Percentiles rank a stretch among this genome's conserved stretches.
These are phyloP conservation scores for Sarcodon sp. DNA, from an alignment of 768 basidiomycete genomes.

Conservation along the genomic window DNA sequence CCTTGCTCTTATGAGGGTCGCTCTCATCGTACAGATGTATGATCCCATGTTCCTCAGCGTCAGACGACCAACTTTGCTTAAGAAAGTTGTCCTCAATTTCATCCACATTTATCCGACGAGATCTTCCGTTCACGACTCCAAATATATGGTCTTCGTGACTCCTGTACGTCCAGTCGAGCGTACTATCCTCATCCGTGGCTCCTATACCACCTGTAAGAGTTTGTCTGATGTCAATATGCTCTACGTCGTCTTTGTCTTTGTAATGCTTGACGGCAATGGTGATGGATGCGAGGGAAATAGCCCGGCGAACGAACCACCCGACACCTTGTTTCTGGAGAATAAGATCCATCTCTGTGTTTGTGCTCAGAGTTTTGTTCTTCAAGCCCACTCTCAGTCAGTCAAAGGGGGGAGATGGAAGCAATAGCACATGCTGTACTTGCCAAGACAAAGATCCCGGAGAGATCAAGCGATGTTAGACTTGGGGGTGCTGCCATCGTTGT, in stretches of 20 bases:
- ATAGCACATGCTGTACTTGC: background rate
- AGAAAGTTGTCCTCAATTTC: background rate
- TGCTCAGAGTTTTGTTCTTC: background rate
- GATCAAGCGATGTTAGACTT: background rate
- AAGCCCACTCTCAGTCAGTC: background rate
- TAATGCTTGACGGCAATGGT: background rate
- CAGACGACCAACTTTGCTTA: background rate
- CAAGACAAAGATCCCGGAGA: background rate
- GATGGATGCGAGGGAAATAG: background rate
- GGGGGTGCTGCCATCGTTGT: background rate
- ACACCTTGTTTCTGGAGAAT: background rate
- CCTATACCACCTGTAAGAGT: background rate
- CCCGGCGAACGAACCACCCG: background rate
- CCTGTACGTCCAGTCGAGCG: background rate
- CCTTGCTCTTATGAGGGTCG: background rate
- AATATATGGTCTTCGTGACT: background rate
- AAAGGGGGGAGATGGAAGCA: background rate
- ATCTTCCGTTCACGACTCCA: background rate
- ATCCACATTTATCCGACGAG: background rate
- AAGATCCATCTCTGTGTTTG: background rate
- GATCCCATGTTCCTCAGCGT: background rate
- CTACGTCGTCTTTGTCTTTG: background rate
- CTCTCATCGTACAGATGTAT: background rate
- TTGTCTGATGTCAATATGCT: background rate
- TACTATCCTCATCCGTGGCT: background rate